phyloP scores from a whole-genome alignment of 495 filamentous ascomycete species.

The Penicillium silybi region DNA sequence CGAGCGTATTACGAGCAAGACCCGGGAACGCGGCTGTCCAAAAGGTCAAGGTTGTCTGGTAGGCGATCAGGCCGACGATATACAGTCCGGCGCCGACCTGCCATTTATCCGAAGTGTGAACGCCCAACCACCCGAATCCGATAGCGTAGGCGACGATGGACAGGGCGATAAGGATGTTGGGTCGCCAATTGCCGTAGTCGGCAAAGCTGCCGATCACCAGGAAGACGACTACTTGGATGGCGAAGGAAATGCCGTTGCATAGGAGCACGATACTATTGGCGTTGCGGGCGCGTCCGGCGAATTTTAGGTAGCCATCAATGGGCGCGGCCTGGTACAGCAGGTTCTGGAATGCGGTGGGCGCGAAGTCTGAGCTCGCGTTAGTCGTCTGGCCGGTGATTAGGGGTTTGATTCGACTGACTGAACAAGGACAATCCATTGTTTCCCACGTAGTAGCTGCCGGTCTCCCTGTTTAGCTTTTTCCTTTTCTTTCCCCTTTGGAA shows the following conservation, averaged over 20 bases:
- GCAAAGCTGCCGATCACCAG: slow-evolving; percentile 53
- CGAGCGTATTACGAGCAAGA: slow-evolving; percentile 53
- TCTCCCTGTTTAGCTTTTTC: too few relatives aligned
- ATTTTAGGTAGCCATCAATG: slow-evolving; percentile 42
- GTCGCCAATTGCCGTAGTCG: slow-evolving; percentile 60
- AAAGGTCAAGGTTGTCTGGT: slow-evolving; percentile 63
- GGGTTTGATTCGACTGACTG: slow-evolving; percentile 35
- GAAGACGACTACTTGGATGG: slow-evolving; percentile 58
- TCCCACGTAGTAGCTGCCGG: slow-evolving; percentile 58
- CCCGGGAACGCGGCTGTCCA: slow-evolving; percentile 65
- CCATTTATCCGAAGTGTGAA: slow-evolving; percentile 54
- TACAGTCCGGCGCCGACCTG: slow-evolving; percentile 54
- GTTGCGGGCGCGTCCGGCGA: slow-evolving; percentile 47
- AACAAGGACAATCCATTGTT: slow-evolving; percentile 65
- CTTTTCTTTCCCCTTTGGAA: not conserved
- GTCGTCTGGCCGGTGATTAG: too few relatives aligned
- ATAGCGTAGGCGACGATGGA: slow-evolving; percentile 56
- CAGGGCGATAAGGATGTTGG: slow-evolving; percentile 57
- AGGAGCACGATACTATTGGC: slow-evolving; percentile 61
- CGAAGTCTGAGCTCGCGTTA: slow-evolving; percentile 45
- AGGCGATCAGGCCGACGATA: slow-evolving; percentile 61
- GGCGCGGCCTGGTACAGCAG: slow-evolving; percentile 55
- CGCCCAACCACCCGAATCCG: slow-evolving; percentile 62
- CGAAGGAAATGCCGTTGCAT: slow-evolving; percentile 61
- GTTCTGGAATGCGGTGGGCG: slow-evolving; percentile 63